phyloP scores from a whole-genome alignment of 768 basidiomycete species.

The Solioccasus polychromus region DNA sequence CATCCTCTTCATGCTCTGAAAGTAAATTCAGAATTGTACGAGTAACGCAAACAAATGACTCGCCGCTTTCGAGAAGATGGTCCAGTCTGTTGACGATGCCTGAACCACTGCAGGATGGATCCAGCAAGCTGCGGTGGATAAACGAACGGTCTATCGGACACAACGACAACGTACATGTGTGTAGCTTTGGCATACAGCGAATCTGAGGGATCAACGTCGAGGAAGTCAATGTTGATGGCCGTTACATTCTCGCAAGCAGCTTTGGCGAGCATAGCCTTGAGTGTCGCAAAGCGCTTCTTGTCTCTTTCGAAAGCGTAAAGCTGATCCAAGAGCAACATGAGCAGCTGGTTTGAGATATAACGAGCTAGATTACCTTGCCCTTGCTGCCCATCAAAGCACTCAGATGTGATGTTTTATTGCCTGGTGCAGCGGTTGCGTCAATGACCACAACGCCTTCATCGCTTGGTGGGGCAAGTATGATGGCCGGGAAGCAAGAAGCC shows the following conservation, averaged over 20 bases:
- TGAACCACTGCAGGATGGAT: conserved; percentile 95
- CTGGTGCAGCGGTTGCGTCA: conserved; percentile 95
- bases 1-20: conserved; percentile 58
- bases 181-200: conserved; percentile 62
- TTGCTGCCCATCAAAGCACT: conserved; percentile 82
- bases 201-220: conserved; percentile 69
- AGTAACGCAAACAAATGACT: conserved; percentile 13
- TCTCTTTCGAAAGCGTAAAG: conserved; percentile 90
- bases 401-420: conserved; percentile 95
- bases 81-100: conserved; percentile 91
- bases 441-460: conserved; percentile 59
- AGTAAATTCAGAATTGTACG: conserved; percentile 3
- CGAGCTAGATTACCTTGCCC: conserved; percentile 58
- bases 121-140: conserved; percentile 60
- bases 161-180: conserved; percentile 68
- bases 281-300: conserved; percentile 73
- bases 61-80: conserved; percentile 74
- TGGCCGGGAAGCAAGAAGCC: conserved; percentile 94
- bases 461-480: conserved; percentile 73
- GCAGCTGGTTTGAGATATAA: not conserved
- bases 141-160: not conserved
- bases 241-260: conserved; percentile 82
- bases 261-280: conserved; percentile 81
- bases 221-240: conserved; percentile 78
- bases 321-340: conserved; percentile 34